These are phyloP conservation scores for Stephanodiscus triporus DNA, from an alignment of 108 stramenopile genomes.

Conservation along the genomic window DNA sequence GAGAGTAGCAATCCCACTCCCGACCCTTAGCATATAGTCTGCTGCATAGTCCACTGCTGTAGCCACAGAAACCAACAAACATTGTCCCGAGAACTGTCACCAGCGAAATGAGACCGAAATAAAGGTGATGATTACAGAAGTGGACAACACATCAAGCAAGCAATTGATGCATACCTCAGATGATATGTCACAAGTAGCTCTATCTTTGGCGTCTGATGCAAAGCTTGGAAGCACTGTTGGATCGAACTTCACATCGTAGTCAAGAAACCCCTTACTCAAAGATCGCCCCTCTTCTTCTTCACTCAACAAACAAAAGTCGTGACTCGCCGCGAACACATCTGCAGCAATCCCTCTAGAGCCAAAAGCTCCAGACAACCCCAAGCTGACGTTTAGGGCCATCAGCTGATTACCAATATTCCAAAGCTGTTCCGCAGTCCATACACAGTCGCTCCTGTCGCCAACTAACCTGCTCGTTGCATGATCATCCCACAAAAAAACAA, in stretches of 20 bases:
- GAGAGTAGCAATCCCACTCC: not conserved
- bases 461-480: slow-evolving; percentile 17
- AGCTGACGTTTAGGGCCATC: slow-evolving; percentile 19
- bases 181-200: slow-evolving; percentile 29
- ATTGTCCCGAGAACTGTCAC: slow-evolving; percentile 44
- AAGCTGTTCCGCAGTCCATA: slow-evolving; percentile 41
- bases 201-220: not conserved
- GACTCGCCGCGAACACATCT: slow-evolving; percentile 48
- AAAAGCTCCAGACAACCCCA: not conserved
- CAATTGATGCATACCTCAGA: slow-evolving; percentile 20
- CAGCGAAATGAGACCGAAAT: not conserved
- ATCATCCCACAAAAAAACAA: slow-evolving; percentile 44
- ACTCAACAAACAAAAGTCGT: slow-evolving; percentile 53
- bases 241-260: slow-evolving; percentile 42
- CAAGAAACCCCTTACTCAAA: slow-evolving; percentile 42
- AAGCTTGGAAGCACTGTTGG: slow-evolving; percentile 24
- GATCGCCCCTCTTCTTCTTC: slow-evolving; percentile 51
- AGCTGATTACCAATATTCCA: slow-evolving; percentile 47
- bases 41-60: slow-evolving; percentile 32
- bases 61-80: slow-evolving; percentile 46
- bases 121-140: not conserved
- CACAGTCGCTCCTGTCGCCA: slow-evolving; percentile 35
- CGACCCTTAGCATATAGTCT: not conserved
- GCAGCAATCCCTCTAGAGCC: slow-evolving; percentile 36
- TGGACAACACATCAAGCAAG: not conserved